These are phyloP conservation scores for Fusarium torreyae DNA, from an alignment of 2,329 filamentous ascomycete species.

Conservation along the genomic window DNA sequence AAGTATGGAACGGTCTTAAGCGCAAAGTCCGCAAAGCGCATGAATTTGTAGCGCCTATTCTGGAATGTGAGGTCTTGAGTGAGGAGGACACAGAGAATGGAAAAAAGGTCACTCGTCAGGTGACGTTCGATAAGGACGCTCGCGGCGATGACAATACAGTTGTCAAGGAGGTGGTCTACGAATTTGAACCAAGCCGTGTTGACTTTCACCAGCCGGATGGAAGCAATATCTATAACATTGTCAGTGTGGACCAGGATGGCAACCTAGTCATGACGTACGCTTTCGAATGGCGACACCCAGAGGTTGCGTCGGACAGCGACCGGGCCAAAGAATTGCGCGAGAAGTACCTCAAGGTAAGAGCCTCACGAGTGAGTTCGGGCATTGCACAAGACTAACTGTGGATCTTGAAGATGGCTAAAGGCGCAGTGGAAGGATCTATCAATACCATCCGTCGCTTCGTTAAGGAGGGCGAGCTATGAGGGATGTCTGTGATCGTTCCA, in stretches of 20 bases:
- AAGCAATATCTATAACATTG: slow-evolving; percentile 54
- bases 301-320: slow-evolving; percentile 48
- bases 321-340: slow-evolving; percentile 47
- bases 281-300: slow-evolving; percentile 56
- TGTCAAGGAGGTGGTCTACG: slow-evolving; percentile 52
- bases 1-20: slow-evolving; percentile 57
- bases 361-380: accelerated
- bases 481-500: no score
- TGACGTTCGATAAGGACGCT: slow-evolving; percentile 45
- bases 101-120: slow-evolving; percentile 49
- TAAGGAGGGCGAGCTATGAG: slow-evolving; percentile 23
- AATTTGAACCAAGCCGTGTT: slow-evolving; percentile 53
- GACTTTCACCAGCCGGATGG: slow-evolving; percentile 57
- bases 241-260: slow-evolving; percentile 50
- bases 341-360: slow-evolving; percentile 40
- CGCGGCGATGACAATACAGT: slow-evolving; percentile 17
- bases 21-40: slow-evolving; percentile 55
- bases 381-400: accelerated
- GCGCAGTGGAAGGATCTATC: slow-evolving; percentile 38
- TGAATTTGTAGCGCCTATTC: slow-evolving; percentile 58
- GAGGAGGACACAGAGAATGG: slow-evolving; percentile 42
- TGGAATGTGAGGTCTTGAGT: slow-evolving; percentile 51
- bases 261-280: slow-evolving; percentile 55
- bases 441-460: slow-evolving; percentile 32
- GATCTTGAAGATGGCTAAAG: slow-evolving; percentile 15